Evolutionary conservation across 2,329 filamentous ascomycete species (phyloP).

Genomic region (Kalmusia sp.): DNA sequence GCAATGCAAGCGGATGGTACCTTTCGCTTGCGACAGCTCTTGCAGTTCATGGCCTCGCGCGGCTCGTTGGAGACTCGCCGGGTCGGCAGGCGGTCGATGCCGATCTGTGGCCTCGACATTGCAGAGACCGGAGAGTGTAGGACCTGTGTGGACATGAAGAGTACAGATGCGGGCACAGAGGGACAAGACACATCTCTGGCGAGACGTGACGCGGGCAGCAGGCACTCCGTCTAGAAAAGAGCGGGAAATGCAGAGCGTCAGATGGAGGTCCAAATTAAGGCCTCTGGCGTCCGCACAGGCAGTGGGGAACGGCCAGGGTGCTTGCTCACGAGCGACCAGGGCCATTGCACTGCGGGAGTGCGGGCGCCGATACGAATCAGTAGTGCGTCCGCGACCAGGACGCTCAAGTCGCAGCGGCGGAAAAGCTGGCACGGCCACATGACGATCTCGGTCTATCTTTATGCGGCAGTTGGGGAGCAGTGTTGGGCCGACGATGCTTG

Average conservation of each 20-base stretch:
- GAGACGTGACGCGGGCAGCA: slow-evolving; percentile 20
- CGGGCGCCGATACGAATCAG: slow-evolving; percentile 40
- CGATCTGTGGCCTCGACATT: slow-evolving; percentile 79
- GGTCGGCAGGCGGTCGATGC: slow-evolving; percentile 78
- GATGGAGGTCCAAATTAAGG: slow-evolving; percentile 50
- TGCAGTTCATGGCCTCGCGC: slow-evolving; percentile 93
- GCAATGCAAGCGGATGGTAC: slow-evolving; percentile 55
- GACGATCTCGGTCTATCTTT: slow-evolving; percentile 39
- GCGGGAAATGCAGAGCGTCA: slow-evolving; percentile 36
- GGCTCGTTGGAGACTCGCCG: slow-evolving; percentile 76
- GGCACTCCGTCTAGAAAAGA: slow-evolving; percentile 31
- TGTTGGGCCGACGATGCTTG: background rate
- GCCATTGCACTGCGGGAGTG: slow-evolving; percentile 40
- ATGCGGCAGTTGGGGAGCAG: slow-evolving; percentile 20
- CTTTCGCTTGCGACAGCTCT: slow-evolving; percentile 91
- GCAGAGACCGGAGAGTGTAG: slow-evolving; percentile 40
- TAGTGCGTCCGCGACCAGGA: slow-evolving; percentile 14
- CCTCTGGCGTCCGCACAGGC: slow-evolving; percentile 35
- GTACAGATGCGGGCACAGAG: slow-evolving; percentile 17
- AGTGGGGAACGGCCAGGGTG: slow-evolving; percentile 23
- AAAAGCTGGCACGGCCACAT: slow-evolving; percentile 29
- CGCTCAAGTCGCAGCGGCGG: background rate
- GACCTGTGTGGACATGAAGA: slow-evolving; percentile 41
- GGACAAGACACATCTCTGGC: slow-evolving; percentile 44
- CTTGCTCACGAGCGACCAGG: slow-evolving; percentile 35